Conservation (phyloP, 1,284 basidiomycete species). For the Boletus subluridellus region DNA sequence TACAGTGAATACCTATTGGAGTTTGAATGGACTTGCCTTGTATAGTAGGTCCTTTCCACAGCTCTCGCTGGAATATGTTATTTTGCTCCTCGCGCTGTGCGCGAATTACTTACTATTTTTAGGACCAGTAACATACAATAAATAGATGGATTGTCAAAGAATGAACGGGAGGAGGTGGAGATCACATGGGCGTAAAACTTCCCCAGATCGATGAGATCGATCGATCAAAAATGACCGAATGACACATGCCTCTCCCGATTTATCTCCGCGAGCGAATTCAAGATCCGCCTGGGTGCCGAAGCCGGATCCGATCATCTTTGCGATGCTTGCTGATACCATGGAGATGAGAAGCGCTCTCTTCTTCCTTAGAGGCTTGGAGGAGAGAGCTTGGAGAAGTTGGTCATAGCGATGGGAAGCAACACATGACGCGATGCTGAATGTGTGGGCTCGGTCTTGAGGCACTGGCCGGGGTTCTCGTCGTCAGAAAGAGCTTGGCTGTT, state of each 20-base stretch:
- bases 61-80: too few relatives aligned
- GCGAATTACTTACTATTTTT: too few relatives aligned
- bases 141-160: too few relatives aligned
- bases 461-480: background rate
- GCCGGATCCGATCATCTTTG: background rate
- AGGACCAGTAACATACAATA: too few relatives aligned
- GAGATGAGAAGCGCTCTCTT: conserved; percentile 29
- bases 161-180: too few relatives aligned
- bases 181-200: too few relatives aligned
- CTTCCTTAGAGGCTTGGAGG: background rate
- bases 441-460: background rate
- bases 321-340: conserved; percentile 1
- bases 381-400: background rate
- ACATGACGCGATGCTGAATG: too few relatives aligned
- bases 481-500: background rate
- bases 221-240: background rate
- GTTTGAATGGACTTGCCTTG: too few relatives aligned
- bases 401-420: background rate
- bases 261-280: conserved; percentile 24
- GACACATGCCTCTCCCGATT: conserved; percentile 1
- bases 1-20: too few relatives aligned
- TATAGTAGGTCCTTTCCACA: too few relatives aligned
- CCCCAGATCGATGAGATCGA: background rate
- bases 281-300: conserved; percentile 13
- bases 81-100: too few relatives aligned